phyloP scores from a whole-genome alignment of 129 eudicot species.

The Scalesia atractyloides region DNA sequence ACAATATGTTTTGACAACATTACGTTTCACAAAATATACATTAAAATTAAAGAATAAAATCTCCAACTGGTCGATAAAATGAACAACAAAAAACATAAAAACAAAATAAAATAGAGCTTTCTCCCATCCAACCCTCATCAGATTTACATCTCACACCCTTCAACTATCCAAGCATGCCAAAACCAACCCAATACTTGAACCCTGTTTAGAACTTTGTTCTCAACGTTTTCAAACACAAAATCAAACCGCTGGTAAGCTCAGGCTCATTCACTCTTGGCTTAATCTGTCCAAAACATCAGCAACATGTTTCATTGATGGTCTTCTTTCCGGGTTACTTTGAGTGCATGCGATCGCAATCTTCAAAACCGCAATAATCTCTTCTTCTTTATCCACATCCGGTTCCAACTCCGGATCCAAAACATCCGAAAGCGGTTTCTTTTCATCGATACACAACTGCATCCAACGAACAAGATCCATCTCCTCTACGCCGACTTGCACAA shows the following conservation, averaged over 20 bases:
- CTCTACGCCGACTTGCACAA: constrained; percentile 67
- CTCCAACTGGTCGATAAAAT: constrained; percentile 22
- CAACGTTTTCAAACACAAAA: constrained; percentile 5
- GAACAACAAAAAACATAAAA: constrained; percentile 1
- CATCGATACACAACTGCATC: constrained; percentile 94
- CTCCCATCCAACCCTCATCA: constrained; percentile 16
- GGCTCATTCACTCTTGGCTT: constrained; percentile 30
- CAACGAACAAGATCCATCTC: constrained; percentile 81
- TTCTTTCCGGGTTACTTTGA: constrained; percentile 70
- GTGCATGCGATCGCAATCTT: constrained; percentile 94
- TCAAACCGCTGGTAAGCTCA: not conserved
- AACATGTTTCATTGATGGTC: constrained; percentile 90
- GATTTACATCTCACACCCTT: constrained; percentile 40
- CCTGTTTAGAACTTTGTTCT: not conserved
- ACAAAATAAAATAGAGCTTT: constrained; percentile 20
- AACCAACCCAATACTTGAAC: constrained; percentile 33
- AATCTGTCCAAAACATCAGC: constrained; percentile 72
- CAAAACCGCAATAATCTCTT: constrained; percentile 77
- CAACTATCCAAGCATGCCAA: constrained; percentile 24
- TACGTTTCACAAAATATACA: constrained; percentile 28
- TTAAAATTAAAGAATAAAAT: constrained; percentile 17
- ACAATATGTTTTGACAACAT: not conserved
- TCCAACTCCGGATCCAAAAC: constrained; percentile 71
- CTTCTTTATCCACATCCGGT: constrained; percentile 78
- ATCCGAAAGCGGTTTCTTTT: constrained; percentile 84